Percentiles rank a stretch among this genome's conserved stretches.
Conservation (phyloP, 1,284 basidiomycete genomes). For the Heliocybe sulcata region DNA sequence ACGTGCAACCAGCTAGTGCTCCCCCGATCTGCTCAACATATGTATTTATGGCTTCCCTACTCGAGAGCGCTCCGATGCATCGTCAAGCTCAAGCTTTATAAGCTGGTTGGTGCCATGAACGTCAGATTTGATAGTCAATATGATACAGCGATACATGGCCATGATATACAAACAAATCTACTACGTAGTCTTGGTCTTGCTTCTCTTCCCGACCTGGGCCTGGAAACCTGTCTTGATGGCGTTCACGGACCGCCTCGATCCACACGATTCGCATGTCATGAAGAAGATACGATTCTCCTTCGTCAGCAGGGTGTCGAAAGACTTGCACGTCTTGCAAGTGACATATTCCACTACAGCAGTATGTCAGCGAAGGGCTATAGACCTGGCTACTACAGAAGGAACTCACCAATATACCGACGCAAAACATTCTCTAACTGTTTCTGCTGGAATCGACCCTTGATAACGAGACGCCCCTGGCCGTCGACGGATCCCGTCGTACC, state of each 20-base stretch:
- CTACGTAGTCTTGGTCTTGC: conserved; percentile 31
- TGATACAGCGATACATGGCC: background rate
- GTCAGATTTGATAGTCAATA: background rate
- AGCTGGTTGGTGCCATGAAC: background rate
- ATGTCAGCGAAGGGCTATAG: background rate
- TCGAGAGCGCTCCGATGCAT: no score
- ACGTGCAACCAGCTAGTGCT: no score
- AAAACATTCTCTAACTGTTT: conserved; percentile 99
- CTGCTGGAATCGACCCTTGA: conserved; percentile 97
- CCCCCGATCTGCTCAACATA: no score
- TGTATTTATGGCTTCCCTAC: no score
- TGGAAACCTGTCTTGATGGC: conserved; percentile 99
- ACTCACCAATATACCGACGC: conserved; percentile 89
- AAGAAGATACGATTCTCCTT: conserved; percentile 99
- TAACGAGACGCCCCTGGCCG: conserved; percentile 88
- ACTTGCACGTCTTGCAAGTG: conserved; percentile 99
- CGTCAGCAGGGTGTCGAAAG: conserved; percentile 90
- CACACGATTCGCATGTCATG: conserved; percentile 95
- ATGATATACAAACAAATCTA: background rate
- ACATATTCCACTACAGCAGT: conserved; percentile 85
- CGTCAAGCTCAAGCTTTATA: background rate
- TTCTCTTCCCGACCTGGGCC: conserved; percentile 88
- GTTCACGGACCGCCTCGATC: conserved; percentile 87
- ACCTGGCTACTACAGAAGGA: conserved; percentile 2
- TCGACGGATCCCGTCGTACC: conserved; percentile 97